Evolutionary conservation across 164 flowering plant genomes (phyloP), one percentile per base, ranked within the genome.

Genomic region (Umbilicus rupestris): DNA sequence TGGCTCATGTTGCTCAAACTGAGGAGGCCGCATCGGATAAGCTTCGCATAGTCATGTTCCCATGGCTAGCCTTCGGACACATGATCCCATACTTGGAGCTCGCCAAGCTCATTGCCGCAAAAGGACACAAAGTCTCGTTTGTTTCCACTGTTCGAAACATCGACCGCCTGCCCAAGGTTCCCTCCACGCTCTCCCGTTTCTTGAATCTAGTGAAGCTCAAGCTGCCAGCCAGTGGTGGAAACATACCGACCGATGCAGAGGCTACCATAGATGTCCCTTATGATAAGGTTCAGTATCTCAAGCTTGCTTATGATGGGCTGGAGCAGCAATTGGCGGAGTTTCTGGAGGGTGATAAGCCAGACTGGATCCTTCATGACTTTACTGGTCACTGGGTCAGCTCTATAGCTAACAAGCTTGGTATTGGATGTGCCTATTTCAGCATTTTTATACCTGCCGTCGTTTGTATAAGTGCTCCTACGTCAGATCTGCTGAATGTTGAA

Each of bases 51-150:
- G 67, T 63, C 17, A 68, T 75, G 74, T 59, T 75, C 64, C 79
- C 84, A 75, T 77, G 80, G 83, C 70, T 75, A 14, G 82, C 82
- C 29, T 77, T 79, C 35, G 82, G 80, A 24, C 80, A 78, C 71
- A 52, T 81, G 71, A 70, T 78, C 28, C 83, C 83, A 37, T 81
- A 62, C 58, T 42, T 81, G 2, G 78, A 79, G 66, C 80, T 83
- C 33, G 69, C 79, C 59, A 76, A 74, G 67, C 71, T 39, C 66
- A 66, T 84, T 20, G 82, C 84, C 3, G 63, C 49, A 28, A 71
- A 65, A 66, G 84, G 84, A 52, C 78, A 80, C 66, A 55, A 19
- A 1, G 49, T 82, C 66, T 79, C 80, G 37, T 81, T 69, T 71
- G 26, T 73, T 6, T 72, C 78, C 47, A 72, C 78, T 50, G 71